Conservation (phyloP, 345 rosid genomes). For the Murraya paniculata region DNA sequence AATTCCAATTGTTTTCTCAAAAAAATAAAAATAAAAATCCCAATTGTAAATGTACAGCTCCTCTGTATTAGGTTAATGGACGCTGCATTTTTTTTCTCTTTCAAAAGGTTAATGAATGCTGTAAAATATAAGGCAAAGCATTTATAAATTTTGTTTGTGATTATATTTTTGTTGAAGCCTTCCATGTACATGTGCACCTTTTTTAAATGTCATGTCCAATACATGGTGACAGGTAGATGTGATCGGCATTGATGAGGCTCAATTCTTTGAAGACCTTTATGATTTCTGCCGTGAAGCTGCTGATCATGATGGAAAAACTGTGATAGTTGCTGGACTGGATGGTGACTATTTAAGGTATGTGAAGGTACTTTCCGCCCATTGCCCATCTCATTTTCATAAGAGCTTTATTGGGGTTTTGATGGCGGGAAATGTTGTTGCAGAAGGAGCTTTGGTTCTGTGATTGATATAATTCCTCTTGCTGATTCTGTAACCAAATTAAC, state of each 20-base stretch:
- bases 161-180: background rate
- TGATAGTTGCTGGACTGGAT: constrained; percentile 86
- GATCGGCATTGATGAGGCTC: constrained; percentile 95
- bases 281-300: constrained; percentile 90
- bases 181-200: background rate
- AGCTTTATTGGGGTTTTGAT: background rate
- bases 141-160: background rate
- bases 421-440: constrained; percentile 28
- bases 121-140: background rate
- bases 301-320: constrained; percentile 72
- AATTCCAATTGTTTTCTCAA: background rate
- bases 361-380: background rate
- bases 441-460: constrained; percentile 82
- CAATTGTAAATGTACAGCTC: background rate
- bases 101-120: background rate
- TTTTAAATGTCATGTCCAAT: background rate
- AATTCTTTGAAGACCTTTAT: constrained; percentile 76
- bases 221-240: constrained; percentile 63
- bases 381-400: background rate
- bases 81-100: background rate
- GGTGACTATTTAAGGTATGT: constrained; percentile 83
- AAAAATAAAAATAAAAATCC: background rate
- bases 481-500: constrained; percentile 78
- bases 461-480: constrained; percentile 74
- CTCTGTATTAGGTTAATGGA: background rate